Evolutionary conservation across 2,329 filamentous ascomycete species (phyloP), one percentile per base, ranked within the genome.

Genomic region (Cercospora berteroae): DNA sequence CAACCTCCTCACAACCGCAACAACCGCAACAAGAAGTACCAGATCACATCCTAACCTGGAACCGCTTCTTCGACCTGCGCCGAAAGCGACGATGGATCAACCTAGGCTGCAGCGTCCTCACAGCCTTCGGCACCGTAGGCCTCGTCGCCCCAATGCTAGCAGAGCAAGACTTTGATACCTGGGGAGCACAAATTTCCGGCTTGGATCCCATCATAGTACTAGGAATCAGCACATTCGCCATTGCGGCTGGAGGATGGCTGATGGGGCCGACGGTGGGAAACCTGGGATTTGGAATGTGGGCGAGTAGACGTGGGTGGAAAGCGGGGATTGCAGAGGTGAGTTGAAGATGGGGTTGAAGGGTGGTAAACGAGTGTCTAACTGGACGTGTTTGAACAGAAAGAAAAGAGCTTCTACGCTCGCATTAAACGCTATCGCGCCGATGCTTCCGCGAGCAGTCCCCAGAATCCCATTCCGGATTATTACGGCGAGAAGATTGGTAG

Each of bases 401-500:
- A 99, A 82, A 92, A 89, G 75, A 90, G 94, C 79, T 97, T 99
- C 83, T 97, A 94, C 80, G 88, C 89, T 69, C 87, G 94, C 72
- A 92, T 99, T 81, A 95, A 94, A 84, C 92, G 90, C 80, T 90
- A 95, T 82, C 89, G 95, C 27, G 94, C 96, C 69, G 94, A 99
- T 79, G 94, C 95, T 3, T 91, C 89, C 16, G 90, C 90, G 63
- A 96, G 93, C 70, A 96, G 92, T 48, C 89, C 95, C 73, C 88
- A 92, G 62, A 98, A 98, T 82, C 95, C 95, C 18, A 92, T 97
- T 0, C 94, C 94, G 52, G 95, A 99, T 79, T 99, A 97, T 81
- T 99, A 99, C 77, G 95, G 95, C 75, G 95, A 99, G 83, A 98
- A 97, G 86, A 97, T 99, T 75, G 92, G 91, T 61, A 97, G 93